These are phyloP conservation scores for Pulveroboletus ravenelii DNA, from an alignment of 768 basidiomycete genomes.

Conservation along the genomic window DNA sequence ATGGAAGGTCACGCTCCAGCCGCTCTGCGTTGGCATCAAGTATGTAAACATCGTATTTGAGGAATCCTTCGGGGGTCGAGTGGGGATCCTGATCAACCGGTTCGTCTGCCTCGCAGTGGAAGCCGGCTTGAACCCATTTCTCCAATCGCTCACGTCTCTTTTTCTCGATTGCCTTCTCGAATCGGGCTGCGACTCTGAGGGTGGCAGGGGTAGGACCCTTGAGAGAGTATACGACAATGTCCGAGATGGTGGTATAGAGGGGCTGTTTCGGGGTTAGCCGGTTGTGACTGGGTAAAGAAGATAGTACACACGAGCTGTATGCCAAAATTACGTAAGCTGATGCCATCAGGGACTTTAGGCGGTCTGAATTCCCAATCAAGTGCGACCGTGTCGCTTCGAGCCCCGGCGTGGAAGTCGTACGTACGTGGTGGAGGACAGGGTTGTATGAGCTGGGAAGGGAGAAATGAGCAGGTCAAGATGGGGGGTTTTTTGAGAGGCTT, in stretches of 20 bases:
- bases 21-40: constrained; percentile 26
- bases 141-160: constrained; percentile 49
- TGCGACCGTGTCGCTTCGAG: constrained; percentile 9
- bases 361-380: constrained; percentile 63
- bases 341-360: constrained; percentile 72
- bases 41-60: constrained; percentile 30
- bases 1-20: constrained; percentile 26
- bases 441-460: constrained; percentile 42
- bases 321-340: constrained; percentile 81
- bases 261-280: constrained; percentile 42
- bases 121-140: constrained; percentile 17
- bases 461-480: constrained; percentile 48
- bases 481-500: constrained; percentile 23
- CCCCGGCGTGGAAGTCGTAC: constrained; percentile 20
- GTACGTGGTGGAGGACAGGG: constrained; percentile 19
- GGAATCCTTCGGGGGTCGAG: constrained; percentile 24
- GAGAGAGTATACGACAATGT: constrained; percentile 85
- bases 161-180: constrained; percentile 56
- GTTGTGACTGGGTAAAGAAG: not conserved
- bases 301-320: constrained; percentile 71
- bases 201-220: constrained; percentile 52
- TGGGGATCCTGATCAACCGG: constrained; percentile 19
- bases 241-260: constrained; percentile 83
- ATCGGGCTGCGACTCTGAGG: constrained; percentile 57
- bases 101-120: constrained; percentile 3